Conservation (phyloP, 768 basidiomycete genomes). For the Dioszegia aurantiaca region DNA sequence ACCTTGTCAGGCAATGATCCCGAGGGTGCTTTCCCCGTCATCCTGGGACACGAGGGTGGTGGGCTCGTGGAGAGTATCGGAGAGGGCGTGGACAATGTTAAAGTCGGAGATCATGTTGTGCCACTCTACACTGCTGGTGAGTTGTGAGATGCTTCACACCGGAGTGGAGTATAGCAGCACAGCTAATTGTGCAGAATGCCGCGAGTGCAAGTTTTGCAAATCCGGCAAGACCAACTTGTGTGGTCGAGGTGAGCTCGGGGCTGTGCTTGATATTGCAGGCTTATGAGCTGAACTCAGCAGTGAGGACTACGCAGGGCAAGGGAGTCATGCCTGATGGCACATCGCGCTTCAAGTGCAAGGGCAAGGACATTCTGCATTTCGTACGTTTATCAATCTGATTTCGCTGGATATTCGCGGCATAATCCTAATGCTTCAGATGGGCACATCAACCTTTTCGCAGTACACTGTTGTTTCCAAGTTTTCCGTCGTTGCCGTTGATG, state of each 20-base stretch:
- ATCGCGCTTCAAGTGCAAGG: conserved; percentile 82
- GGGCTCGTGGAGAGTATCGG: conserved; percentile 85
- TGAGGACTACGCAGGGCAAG: conserved; percentile 79
- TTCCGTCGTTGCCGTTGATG: conserved; percentile 86
- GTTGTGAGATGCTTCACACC: conserved; percentile 24
- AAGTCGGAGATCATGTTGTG: conserved; percentile 89
- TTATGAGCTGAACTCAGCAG: conserved; percentile 53
- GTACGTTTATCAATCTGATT: conserved; percentile 56
- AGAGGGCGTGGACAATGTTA: conserved; percentile 81
- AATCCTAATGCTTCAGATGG: conserved; percentile 66
- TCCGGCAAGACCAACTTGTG: conserved; percentile 92
- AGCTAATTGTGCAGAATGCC: conserved; percentile 41
- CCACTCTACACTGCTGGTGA: conserved; percentile 91
- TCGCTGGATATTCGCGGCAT: neutral
- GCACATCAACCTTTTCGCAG: conserved; percentile 98
- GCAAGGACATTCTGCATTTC: conserved; percentile 84
- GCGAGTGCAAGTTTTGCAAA: conserved; percentile 97
- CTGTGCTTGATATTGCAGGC: neutral
- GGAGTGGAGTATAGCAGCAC: neutral
- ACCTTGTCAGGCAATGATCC: conserved; percentile 93
- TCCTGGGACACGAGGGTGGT: conserved; percentile 78
- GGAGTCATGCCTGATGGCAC: conserved; percentile 92
- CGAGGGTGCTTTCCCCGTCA: conserved; percentile 89
- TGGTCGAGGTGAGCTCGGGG: conserved; percentile 65
- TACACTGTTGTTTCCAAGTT: conserved; percentile 98